Conservation (phyloP, 2,329 filamentous ascomycete species). For the Penicillium capsulatum region DNA sequence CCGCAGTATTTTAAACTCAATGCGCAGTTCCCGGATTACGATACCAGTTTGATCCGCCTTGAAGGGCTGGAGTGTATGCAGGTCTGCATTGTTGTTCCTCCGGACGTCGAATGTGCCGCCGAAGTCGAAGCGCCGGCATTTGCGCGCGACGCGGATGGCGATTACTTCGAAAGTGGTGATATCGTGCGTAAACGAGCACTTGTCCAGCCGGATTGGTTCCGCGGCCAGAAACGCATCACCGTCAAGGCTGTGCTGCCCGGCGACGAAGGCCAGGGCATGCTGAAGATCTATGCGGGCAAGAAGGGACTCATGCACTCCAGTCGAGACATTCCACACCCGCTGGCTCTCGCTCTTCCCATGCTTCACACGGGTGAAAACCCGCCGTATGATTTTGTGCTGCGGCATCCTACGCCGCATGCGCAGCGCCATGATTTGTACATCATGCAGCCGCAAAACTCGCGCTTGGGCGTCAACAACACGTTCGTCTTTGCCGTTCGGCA, state of each 20-base stretch:
- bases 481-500: conserved; percentile 96
- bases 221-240: conserved; percentile 82
- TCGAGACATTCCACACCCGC: conserved; percentile 88
- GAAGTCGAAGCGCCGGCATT: conserved; percentile 85
- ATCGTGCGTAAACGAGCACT: conserved; percentile 78
- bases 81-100: conserved; percentile 78
- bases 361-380: conserved; percentile 90
- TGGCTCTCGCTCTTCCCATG: conserved; percentile 86
- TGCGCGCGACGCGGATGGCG: conserved; percentile 78
- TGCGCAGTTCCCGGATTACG: conserved; percentile 79
- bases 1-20: conserved; percentile 82
- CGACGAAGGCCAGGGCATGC: conserved; percentile 79
- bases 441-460: conserved; percentile 87
- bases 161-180: conserved; percentile 89
- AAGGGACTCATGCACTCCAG: conserved; percentile 95
- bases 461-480: conserved; percentile 88
- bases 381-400: conserved; percentile 83
- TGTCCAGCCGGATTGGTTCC: conserved; percentile 86
- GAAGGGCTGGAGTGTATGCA: conserved; percentile 94
- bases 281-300: conserved; percentile 92
- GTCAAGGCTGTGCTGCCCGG: conserved; percentile 88
- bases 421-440: conserved; percentile 96
- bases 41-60: conserved; percentile 78
- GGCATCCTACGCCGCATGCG: conserved; percentile 96
- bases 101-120: conserved; percentile 85